These are phyloP conservation scores for Ceratocystis eucalypticola DNA, from an alignment of 2,329 filamentous ascomycete species.

Conservation along the genomic window DNA sequence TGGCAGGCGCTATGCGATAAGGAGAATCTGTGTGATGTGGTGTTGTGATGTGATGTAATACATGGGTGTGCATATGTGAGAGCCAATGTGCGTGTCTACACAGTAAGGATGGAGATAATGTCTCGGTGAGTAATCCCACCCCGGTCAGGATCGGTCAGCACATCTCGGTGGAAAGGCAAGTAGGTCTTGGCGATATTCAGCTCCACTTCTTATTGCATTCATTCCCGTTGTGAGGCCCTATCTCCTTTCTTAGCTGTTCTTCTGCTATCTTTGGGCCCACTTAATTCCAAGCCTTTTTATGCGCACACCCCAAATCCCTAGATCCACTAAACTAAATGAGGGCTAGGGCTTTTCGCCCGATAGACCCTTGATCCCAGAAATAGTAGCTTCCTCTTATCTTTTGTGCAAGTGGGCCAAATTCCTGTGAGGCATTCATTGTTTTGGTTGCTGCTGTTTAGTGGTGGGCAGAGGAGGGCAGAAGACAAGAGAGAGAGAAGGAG, in stretches of 20 bases:
- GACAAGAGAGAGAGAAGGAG: no score
- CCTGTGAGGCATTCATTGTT: background rate
- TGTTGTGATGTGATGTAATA: background rate
- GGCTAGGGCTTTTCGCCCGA: background rate
- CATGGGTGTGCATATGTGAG: background rate
- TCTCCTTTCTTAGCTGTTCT: background rate
- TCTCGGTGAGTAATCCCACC: background rate
- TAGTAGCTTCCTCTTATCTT: conserved; percentile 8
- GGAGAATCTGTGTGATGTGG: background rate
- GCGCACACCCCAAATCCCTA: background rate
- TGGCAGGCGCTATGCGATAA: background rate
- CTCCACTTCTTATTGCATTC: background rate
- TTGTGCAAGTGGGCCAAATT: background rate
- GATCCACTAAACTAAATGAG: background rate
- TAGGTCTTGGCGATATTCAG: background rate
- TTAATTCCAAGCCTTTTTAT: background rate
- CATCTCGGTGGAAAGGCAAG: background rate
- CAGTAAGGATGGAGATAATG: background rate
- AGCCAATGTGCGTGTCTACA: background rate
- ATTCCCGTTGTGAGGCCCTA: background rate
- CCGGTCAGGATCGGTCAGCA: background rate
- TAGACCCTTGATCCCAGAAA: background rate
- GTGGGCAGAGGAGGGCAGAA: background rate
- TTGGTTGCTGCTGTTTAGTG: background rate
- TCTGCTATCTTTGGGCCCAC: background rate